Conservation (phyloP, 805 yeast species). For the Hanseniaspora meyeri region DNA sequence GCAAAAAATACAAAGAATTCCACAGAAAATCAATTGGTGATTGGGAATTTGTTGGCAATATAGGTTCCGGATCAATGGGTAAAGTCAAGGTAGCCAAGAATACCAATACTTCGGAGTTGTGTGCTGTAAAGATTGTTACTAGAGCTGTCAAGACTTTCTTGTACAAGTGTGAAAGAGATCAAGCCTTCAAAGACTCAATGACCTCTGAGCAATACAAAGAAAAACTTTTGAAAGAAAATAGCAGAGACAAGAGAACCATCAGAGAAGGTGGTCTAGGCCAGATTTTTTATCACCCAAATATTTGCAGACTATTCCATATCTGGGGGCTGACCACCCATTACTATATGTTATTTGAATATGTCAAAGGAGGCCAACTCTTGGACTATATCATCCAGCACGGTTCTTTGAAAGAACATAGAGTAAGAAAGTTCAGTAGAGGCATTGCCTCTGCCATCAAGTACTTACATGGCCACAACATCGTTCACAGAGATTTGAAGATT, state of each 20-base stretch:
- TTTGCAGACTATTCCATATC: slow-evolving; percentile 84
- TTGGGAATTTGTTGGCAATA: slow-evolving; percentile 89
- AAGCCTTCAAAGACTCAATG: slow-evolving; percentile 48
- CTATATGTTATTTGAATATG: slow-evolving; percentile 92
- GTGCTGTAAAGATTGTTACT: slow-evolving; percentile 89
- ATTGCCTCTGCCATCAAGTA: slow-evolving; percentile 88
- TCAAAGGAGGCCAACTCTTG: slow-evolving; percentile 93
- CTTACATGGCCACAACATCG: slow-evolving; percentile 86
- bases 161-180: slow-evolving; percentile 56
- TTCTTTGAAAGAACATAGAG: slow-evolving; percentile 81
- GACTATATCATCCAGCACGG: slow-evolving; percentile 97
- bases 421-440: slow-evolving; percentile 87
- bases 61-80: slow-evolving; percentile 99
- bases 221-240: slow-evolving; percentile 68
- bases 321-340: slow-evolving; percentile 94
- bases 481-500: slow-evolving; percentile 91
- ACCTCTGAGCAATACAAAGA: slow-evolving; percentile 51
- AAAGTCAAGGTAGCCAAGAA: slow-evolving; percentile 91
- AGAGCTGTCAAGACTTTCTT: slow-evolving; percentile 70
- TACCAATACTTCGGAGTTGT: slow-evolving; percentile 63
- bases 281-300: slow-evolving; percentile 79
- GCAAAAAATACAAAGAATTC: slow-evolving; percentile 32
- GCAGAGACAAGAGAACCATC: slow-evolving; percentile 81
- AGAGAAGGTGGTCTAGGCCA: slow-evolving; percentile 93
- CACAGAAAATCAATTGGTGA: slow-evolving; percentile 88